phyloP scores from a whole-genome alignment of 2,329 filamentous ascomycete genomes.

The Blastomyces percursus region DNA sequence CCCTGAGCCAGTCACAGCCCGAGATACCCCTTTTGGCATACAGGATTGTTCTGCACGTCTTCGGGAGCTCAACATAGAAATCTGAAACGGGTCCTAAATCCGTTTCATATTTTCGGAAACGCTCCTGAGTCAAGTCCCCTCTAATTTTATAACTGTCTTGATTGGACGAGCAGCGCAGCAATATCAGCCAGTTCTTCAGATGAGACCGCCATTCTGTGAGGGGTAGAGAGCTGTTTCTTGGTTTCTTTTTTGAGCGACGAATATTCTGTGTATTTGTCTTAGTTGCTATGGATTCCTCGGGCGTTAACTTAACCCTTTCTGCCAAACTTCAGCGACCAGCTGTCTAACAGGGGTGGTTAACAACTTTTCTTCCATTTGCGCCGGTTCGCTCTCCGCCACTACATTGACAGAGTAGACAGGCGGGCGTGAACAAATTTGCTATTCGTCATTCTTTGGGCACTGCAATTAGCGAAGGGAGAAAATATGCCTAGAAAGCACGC shows the following conservation, averaged over 20 bases:
- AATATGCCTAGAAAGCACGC: background rate
- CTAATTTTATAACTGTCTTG: background rate
- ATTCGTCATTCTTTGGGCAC: background rate
- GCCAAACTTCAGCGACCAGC: background rate
- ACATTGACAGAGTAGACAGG: background rate
- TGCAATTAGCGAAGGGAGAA: background rate
- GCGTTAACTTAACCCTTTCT: background rate
- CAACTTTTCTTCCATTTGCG: background rate
- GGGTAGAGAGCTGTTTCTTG: background rate
- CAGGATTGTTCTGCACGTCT: background rate
- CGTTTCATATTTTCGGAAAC: background rate
- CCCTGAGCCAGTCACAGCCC: background rate
- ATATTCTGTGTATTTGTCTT: background rate
- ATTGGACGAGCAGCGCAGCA: background rate
- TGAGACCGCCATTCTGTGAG: no score
- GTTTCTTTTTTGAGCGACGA: background rate
- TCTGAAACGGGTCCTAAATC: background rate
- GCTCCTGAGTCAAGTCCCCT: background rate
- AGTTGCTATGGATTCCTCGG: background rate
- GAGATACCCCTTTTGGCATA: background rate
- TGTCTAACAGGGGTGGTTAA: background rate
- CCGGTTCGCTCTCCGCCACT: background rate
- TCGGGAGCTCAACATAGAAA: conserved; percentile 3
- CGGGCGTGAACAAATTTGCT: background rate
- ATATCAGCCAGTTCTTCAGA: background rate